Evolutionary conservation across 176 grass and related monocot species (phyloP), one percentile per base, ranked within the genome.

Genomic region (Saccharum spontaneum): DNA sequence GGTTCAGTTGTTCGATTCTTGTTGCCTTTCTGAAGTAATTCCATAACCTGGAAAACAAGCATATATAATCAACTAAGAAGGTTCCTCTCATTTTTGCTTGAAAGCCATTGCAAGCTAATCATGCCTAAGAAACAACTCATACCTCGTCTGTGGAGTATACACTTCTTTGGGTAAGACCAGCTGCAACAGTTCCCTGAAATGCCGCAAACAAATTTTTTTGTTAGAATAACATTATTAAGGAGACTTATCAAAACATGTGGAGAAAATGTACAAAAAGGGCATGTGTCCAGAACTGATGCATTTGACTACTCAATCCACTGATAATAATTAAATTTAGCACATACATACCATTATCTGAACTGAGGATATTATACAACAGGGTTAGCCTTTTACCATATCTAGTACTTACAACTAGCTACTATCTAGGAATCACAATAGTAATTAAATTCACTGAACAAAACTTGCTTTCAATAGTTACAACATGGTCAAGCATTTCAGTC

Each of bases 111-210:
- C 22, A 86, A 73, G 36, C 23, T 59, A 78, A 74, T 54, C 80
- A 48, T 75, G 68, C 11, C 52, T 50, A 90, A 84, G 49, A 75
- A 83, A n/a, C 36, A 45, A 20, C 18, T 67, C 14, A 38, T 79
- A 99, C 97, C 84, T 99, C 97, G 49, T 96, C 97, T 71, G 97
- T 94, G 46, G 97, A 94, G 82, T 95, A 94, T 87, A 92, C 97
- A 87, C 90, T 96, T 45, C 92, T 96, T 23, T 99, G 91, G 76
- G 94, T 94, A 36, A 99, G 97, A 59, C 97, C 97, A n/a, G 91
- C 86, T 63, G 91, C 94, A 89, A 99, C 82, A 84, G 66, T 94
- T 92, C 88, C 93, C 97, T 99, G 90, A 86, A 94, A 90, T 68
- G 45, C 22, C 71, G 28, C 41, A 83, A 69, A 40, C 59, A 36